phyloP scores from a whole-genome alignment of 768 basidiomycete genomes.

The Amanita exitialis region DNA sequence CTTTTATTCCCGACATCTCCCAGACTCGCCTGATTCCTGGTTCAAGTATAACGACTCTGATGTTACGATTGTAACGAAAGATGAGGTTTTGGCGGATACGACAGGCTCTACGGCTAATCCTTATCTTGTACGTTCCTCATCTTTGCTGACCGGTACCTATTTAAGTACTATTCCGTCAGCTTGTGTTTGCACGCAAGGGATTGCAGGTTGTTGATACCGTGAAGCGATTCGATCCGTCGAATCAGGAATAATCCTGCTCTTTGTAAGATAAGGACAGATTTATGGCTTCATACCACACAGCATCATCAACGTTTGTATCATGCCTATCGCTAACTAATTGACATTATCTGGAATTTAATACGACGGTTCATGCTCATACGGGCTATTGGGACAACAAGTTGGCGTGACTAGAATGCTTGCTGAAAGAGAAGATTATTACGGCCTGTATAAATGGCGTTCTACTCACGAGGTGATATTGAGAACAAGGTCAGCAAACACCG shows the following conservation, averaged over 20 bases:
- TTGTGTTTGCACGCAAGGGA: slow-evolving; percentile 78
- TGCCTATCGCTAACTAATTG: slow-evolving; percentile 1
- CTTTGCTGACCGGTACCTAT: not conserved
- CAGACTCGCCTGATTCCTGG: slow-evolving; percentile 74
- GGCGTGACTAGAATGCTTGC: not conserved
- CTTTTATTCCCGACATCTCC: slow-evolving; percentile 87
- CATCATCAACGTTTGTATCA: not conserved
- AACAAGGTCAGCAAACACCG: not conserved
- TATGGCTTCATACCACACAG: not conserved
- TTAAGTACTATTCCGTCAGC: slow-evolving; percentile 27
- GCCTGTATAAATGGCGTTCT: not conserved
- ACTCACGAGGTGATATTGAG: not conserved
- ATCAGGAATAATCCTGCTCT: not conserved
- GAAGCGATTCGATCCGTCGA: slow-evolving; percentile 43
- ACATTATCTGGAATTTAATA: not conserved
- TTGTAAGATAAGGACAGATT: not conserved
- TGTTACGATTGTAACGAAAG: slow-evolving; percentile 65
- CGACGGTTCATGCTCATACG: not conserved
- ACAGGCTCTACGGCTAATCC: slow-evolving; percentile 89
- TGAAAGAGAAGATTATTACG: not conserved
- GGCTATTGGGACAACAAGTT: slow-evolving; percentile 9
- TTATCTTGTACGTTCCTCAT: slow-evolving; percentile 52
- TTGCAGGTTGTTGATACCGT: slow-evolving; percentile 75
- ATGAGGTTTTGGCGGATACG: slow-evolving; percentile 82
- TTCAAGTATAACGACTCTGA: slow-evolving; percentile 96